Conservation (phyloP, 2,329 filamentous ascomycete genomes). For the Ceratocystis papillata region DNA sequence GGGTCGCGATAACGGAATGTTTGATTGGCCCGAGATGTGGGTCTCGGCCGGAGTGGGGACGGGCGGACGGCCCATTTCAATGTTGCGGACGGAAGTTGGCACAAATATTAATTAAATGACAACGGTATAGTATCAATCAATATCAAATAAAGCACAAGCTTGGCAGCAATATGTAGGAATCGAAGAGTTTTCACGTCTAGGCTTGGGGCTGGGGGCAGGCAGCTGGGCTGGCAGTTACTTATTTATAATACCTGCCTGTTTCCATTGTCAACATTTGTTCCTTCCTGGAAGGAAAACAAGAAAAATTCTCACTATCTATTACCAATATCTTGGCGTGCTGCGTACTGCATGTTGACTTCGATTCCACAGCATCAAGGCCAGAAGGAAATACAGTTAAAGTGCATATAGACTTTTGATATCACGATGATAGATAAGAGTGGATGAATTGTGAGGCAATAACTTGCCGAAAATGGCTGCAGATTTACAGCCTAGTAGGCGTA, state of each 20-base stretch:
- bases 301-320: too few relatives aligned
- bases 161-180: too few relatives aligned
- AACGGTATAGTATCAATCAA: not conserved
- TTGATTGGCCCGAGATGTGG: conserved; percentile 32
- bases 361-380: not conserved
- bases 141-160: too few relatives aligned
- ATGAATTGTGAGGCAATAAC: not conserved
- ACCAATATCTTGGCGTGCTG: not conserved
- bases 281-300: too few relatives aligned
- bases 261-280: too few relatives aligned
- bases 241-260: not conserved
- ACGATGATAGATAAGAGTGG: not conserved
- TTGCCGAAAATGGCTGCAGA: conserved; percentile 3
- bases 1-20: conserved; percentile 39
- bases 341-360: not conserved
- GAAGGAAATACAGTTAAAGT: not conserved
- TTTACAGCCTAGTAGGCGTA: not conserved
- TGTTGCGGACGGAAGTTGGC: not conserved
- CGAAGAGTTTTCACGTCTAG: too few relatives aligned
- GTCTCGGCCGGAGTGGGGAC: conserved; percentile 10
- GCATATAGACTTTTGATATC: conserved; percentile 18
- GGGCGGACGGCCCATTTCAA: conserved; percentile 9
- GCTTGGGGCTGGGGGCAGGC: too few relatives aligned
- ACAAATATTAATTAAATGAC: not conserved
- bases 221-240: not conserved